A percentile compares a stretch with the other conserved stretches of the same genome.
These are phyloP conservation scores for Amaranthus tricolor DNA, from an alignment of 179 eudicot genomes.

Conservation along the genomic window DNA sequence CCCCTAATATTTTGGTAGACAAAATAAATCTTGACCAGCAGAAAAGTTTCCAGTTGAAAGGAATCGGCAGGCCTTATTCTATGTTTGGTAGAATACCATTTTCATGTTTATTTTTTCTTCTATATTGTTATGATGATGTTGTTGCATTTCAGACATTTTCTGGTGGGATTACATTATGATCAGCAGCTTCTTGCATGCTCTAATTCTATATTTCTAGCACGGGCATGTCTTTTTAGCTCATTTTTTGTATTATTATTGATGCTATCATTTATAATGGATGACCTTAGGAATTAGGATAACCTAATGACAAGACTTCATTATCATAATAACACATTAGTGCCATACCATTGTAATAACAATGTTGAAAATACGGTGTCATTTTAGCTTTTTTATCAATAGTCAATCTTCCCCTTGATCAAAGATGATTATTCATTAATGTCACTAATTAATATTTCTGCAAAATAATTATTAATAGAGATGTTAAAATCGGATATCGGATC, in stretches of 20 bases:
- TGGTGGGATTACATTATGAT: slow-evolving; percentile 6
- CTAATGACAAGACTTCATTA: slow-evolving; percentile 13
- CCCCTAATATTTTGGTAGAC: slow-evolving; percentile 1
- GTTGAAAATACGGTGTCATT: neutral
- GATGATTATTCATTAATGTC: too few relatives aligned
- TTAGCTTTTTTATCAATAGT: too few relatives aligned
- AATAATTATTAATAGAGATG: too few relatives aligned
- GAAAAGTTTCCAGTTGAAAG: neutral
- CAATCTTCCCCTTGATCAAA: too few relatives aligned
- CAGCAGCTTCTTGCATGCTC: neutral
- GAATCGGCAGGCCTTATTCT: slow-evolving; percentile 9
- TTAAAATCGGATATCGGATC: too few relatives aligned
- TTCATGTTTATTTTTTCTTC: neutral
- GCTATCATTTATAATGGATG: too few relatives aligned
- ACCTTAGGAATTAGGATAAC: neutral
- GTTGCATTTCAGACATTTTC: neutral
- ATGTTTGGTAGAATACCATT: slow-evolving; percentile 15
- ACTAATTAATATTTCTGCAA: too few relatives aligned
- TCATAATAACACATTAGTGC: neutral
- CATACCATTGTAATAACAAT: neutral
- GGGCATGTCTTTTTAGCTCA: neutral
- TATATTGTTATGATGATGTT: neutral
- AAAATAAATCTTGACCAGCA: slow-evolving; percentile 2
- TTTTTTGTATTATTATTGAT: too few relatives aligned
- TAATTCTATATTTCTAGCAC: neutral